Evolutionary conservation across 176 grass and related monocot genomes (phyloP).

Genomic region (Phragmites australis): DNA sequence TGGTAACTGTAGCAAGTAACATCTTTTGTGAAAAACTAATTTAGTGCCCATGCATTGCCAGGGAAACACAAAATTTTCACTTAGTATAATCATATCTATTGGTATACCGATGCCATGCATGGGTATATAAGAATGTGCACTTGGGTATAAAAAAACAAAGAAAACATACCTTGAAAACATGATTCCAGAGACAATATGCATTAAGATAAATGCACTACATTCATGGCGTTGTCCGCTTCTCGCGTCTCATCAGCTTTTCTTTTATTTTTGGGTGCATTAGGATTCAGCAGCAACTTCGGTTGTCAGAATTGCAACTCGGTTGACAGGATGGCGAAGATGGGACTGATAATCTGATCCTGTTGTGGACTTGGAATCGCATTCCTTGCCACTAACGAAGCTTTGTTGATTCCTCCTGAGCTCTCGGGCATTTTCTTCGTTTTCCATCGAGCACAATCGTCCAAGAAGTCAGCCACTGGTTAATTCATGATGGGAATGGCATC

Average conservation of each 20-base stretch:
- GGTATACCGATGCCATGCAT: too few relatives aligned
- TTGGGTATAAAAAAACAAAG: too few relatives aligned
- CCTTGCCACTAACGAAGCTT: not conserved
- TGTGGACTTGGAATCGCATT: conserved; percentile 8
- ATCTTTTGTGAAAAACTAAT: not conserved
- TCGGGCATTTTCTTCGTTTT: not conserved
- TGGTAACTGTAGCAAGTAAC: not conserved
- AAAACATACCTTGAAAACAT: too few relatives aligned
- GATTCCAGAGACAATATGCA: too few relatives aligned
- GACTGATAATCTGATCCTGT: conserved; percentile 31
- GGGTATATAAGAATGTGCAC: too few relatives aligned
- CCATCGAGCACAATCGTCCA: not conserved
- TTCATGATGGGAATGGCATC: not conserved
- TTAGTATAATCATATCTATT: too few relatives aligned
- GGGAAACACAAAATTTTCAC: too few relatives aligned
- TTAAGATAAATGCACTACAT: too few relatives aligned
- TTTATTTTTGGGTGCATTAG: not conserved
- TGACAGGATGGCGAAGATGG: conserved; percentile 8
- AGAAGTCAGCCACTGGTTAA: not conserved
- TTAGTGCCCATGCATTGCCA: too few relatives aligned
- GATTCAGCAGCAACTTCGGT: conserved; percentile 24
- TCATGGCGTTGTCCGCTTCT: not conserved
- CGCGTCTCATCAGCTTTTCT: not conserved
- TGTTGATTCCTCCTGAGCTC: conserved; percentile 47
- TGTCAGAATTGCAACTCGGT: conserved; percentile 20